Conservation (phyloP, 176 grass and related monocot genomes). For the Chloris gayana region DNA sequence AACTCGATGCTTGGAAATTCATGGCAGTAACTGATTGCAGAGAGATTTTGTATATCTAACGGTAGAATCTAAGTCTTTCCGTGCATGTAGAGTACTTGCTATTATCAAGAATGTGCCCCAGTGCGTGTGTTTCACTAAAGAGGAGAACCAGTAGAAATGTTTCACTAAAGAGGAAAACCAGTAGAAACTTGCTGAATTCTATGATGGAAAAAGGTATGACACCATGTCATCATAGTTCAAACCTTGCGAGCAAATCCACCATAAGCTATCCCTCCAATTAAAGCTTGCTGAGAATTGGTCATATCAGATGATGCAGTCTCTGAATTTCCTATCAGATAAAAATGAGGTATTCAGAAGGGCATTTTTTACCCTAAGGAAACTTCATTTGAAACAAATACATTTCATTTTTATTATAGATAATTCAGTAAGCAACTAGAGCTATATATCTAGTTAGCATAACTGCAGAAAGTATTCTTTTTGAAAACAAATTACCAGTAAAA, state of each 20-base stretch:
- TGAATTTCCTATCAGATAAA: slow-evolving; percentile 28
- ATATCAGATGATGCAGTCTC: slow-evolving; percentile 15
- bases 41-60: not conserved
- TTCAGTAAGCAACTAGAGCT: not conserved
- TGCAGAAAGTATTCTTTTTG: not conserved
- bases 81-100: slow-evolving; percentile 4
- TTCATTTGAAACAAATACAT: slow-evolving; percentile 4
- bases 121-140: not conserved
- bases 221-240: slow-evolving; percentile 13
- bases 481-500: slow-evolving; percentile 46
- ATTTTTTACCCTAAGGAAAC: not conserved
- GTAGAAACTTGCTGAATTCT: not conserved
- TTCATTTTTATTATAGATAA: not conserved
- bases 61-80: not conserved
- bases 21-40: not conserved
- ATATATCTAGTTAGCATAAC: not conserved
- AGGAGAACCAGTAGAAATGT: not conserved
- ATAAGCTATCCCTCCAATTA: slow-evolving; percentile 93
- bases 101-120: not conserved
- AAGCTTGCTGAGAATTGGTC: slow-evolving; percentile 41
- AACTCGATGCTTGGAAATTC: slow-evolving; percentile 6
- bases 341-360: not conserved
- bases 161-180: not conserved
- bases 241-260: slow-evolving; percentile 95
- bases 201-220: not conserved